Evolutionary conservation across 352 stramenopile species (phyloP).

Genomic region (Globisporangium alternatum): DNA sequence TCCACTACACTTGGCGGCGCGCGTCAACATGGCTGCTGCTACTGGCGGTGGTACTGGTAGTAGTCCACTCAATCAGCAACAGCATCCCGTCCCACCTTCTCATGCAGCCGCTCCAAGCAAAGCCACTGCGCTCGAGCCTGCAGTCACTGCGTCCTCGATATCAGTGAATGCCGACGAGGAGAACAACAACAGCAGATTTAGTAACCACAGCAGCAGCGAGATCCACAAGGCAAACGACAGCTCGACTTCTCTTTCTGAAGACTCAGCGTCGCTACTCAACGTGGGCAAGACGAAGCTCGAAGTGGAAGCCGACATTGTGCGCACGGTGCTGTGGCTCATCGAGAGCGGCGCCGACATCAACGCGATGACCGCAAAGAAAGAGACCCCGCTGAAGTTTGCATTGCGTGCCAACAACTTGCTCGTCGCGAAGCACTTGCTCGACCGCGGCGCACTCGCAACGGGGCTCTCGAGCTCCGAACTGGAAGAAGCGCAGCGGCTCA

Average conservation of each 20-base stretch:
- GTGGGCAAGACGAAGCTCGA: constrained; percentile 38
- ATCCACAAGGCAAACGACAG: constrained; percentile 2
- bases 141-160: constrained; percentile 29
- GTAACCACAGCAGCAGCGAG: constrained; percentile 24
- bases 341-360: constrained; percentile 75
- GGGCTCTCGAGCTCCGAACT: constrained; percentile 41
- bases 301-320: constrained; percentile 51
- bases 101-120: background rate
- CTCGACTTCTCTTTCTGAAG: background rate
- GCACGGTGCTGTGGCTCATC: constrained; percentile 67
- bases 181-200: constrained; percentile 18
- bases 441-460: constrained; percentile 44
- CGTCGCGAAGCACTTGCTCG: constrained; percentile 52
- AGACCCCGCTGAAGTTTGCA: constrained; percentile 59
- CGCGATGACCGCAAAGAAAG: constrained; percentile 32
- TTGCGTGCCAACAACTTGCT: constrained; percentile 46
- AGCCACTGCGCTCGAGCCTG: constrained; percentile 23
- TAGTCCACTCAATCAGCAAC: background rate
- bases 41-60: background rate
- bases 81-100: background rate
- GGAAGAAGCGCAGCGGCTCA: constrained; percentile 46
- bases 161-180: constrained; percentile 31
- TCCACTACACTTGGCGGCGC: constrained; percentile 69
- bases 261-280: constrained; percentile 6
- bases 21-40: constrained; percentile 10